Percentiles rank a stretch among this genome's conserved stretches.
Conservation (phyloP, 306 rosid genomes). For the Lathyrus sativus region DNA sequence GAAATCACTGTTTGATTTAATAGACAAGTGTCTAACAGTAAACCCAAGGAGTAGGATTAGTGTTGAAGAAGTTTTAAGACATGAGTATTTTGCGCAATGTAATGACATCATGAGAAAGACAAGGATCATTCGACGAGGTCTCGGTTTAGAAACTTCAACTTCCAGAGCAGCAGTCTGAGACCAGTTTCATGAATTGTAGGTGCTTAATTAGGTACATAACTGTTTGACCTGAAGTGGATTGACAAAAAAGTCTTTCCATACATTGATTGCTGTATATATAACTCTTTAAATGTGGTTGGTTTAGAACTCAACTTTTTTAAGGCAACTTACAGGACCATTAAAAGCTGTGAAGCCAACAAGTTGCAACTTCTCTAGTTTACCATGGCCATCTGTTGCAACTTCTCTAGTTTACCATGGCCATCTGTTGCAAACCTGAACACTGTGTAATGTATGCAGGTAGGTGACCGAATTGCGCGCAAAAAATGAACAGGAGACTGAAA, state of each 20-base stretch:
- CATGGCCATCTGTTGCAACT: conserved; percentile 23
- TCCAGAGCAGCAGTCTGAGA: conserved; percentile 19
- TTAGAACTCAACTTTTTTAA: not conserved
- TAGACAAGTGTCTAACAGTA: conserved; percentile 64
- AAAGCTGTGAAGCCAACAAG: conserved; percentile 75
- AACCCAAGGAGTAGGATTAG: conserved; percentile 67
- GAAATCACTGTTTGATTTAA: conserved; percentile 55
- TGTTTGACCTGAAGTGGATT: conserved; percentile 1
- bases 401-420: conserved; percentile 60
- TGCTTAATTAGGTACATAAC: conserved; percentile 1
- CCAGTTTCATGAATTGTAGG: conserved; percentile 6
- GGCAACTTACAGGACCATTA: conserved; percentile 79
- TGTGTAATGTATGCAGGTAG: too few species aligned
- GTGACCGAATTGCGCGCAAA: too few species aligned
- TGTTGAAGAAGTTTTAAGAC: conserved; percentile 65
- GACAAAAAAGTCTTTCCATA: not conserved
- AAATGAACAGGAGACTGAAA: too few species aligned
- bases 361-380: conserved; percentile 76
- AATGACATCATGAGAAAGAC: conserved; percentile 47
- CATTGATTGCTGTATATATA: conserved; percentile 24
- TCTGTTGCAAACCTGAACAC: not conserved
- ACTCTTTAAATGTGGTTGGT: conserved; percentile 9
- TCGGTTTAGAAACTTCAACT: conserved; percentile 26
- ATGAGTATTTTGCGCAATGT: conserved; percentile 60
- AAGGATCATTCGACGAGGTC: conserved; percentile 42